Evolutionary conservation across 2,329 filamentous ascomycete genomes (phyloP), one percentile per base, ranked within the genome.

Genomic region (Beauveria sp.): DNA sequence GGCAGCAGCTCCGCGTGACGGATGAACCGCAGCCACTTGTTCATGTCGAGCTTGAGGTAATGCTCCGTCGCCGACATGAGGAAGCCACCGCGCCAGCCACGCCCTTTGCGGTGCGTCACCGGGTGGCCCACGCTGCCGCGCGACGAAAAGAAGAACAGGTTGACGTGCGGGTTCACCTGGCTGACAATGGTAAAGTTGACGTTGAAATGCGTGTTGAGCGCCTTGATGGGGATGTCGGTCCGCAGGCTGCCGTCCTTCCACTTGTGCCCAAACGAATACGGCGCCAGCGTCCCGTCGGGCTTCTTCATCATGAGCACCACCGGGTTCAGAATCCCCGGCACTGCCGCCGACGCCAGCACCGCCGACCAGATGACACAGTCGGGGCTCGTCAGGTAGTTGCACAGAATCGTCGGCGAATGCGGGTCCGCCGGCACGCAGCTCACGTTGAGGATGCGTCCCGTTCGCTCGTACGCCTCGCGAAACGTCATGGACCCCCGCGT

Each of bases 341-440:
- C 94, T 5, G 94, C 94, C 4, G 94, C 94, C 6, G 92, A 97
- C 1, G 94, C 94, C 50, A 99, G 77, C 3, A 97, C 92, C 2
- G 94, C 93, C 12, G 92, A 96, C 94, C 96, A 99, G 64, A 99
- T 96, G 46, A 99, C 94, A 70, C 94, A 99, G 76, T 99, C 92
- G 0, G 94, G 94, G 24, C 89, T 90, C 2, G 94, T 97, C 37
- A 97, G 83, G 72, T 97, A 96, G 75, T 99, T 99, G 70, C 91
- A 91, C 8, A 99, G 81, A 65, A 99, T 96, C 0, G 92, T 86
- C 9, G 84, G 93, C 48, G 91, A 96, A 74, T 99, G 92, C 20
- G 93, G 94, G 71, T 99, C 94, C 0, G 93, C 92, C 1, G 94
- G 94, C 2, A 99, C 91, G 72, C 94, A 99, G 6, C 91, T 91